Evolutionary conservation across 495 filamentous ascomycete species (phyloP), one percentile per base, ranked within the genome.

Genomic region (Aspergillus conjunctus): DNA sequence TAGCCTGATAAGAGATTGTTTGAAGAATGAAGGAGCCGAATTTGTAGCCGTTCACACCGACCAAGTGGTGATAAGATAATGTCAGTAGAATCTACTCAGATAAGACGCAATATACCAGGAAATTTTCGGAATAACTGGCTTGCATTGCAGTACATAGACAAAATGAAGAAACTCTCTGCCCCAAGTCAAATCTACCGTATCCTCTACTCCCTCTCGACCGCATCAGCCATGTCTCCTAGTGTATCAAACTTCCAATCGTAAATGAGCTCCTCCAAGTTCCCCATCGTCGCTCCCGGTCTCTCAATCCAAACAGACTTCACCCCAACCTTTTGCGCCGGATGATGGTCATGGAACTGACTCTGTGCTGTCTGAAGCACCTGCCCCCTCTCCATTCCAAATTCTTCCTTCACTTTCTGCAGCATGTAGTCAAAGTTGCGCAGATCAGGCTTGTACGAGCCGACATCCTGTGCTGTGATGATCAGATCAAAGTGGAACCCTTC

Each of bases 371-470:
- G 86, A 69, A 90, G 63, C 39, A 93, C 73, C 66, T 87, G 75
- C 0, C 69, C 79, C 56, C 77, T 77, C 20, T 78, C 74, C 9
- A 83, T 69, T 0, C 81, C 86, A 60, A 90, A 83, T 8, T 83
- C 79, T n/a, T 66, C 59, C 66, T 81, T 71, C 17, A 84, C 79
- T 11, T 81, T 76, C 11, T 60, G 54, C 21, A 91, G 74, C 71
- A 92, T 70, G 58, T 88, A 89, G 52, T 79, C 70, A 63, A 93
- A 96, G 63, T 91, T 92, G 33, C 60, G 58, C 39, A 75, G 66
- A 58, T 80, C 77, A 0, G 91, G 91, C 77, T 93, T 94, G 68
- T 93, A 94, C 9, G 74, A 78, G 10, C 91, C 89, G 37, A 93
- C 84, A 44, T 88, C 82, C 75, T 92, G 80, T 10, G 91, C 91